phyloP scores from a whole-genome alignment of 768 basidiomycete genomes.

The Pleurotus eryngii region DNA sequence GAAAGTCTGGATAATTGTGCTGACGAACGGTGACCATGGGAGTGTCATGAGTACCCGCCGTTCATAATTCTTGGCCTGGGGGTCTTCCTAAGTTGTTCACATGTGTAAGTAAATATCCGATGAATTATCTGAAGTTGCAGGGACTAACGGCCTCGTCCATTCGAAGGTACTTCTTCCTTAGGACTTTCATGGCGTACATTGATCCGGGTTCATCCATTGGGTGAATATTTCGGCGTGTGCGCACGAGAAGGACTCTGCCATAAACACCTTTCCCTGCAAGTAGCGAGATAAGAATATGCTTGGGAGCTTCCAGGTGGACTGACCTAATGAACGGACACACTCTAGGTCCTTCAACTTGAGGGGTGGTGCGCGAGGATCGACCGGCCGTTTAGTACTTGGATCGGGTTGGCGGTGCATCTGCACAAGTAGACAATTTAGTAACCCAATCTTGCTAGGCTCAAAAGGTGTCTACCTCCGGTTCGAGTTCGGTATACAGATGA shows the following conservation, averaged over 20 bases:
- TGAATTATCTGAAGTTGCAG: constrained; percentile 8
- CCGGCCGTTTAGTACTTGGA: constrained; percentile 19
- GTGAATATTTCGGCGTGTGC: constrained; percentile 24
- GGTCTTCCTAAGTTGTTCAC: constrained; percentile 13
- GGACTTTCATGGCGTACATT: constrained; percentile 46
- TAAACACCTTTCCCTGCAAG: constrained; percentile 37
- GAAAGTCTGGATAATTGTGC: constrained; percentile 42
- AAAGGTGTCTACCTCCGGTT: constrained; percentile 3
- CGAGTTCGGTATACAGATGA: background rate
- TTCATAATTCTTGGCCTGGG: constrained; percentile 37
- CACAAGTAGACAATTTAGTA: background rate
- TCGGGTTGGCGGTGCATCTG: constrained; percentile 8
- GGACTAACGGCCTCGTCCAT: constrained; percentile 23
- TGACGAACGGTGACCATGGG: constrained; percentile 54
- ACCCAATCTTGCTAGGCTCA: background rate
- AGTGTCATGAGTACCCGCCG: constrained; percentile 35
- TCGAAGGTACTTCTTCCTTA: constrained; percentile 32
- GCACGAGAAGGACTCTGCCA: constrained; percentile 41
- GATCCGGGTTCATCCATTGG: constrained; percentile 30
- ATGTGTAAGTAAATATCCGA: background rate
- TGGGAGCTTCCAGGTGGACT: background rate
- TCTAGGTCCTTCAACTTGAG: constrained; percentile 37
- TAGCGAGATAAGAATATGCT: constrained; percentile 5
- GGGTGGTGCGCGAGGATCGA: constrained; percentile 32
- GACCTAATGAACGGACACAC: constrained; percentile 39